Conservation (phyloP, 768 basidiomycete species). For the Rhodotorula diobovata region DNA sequence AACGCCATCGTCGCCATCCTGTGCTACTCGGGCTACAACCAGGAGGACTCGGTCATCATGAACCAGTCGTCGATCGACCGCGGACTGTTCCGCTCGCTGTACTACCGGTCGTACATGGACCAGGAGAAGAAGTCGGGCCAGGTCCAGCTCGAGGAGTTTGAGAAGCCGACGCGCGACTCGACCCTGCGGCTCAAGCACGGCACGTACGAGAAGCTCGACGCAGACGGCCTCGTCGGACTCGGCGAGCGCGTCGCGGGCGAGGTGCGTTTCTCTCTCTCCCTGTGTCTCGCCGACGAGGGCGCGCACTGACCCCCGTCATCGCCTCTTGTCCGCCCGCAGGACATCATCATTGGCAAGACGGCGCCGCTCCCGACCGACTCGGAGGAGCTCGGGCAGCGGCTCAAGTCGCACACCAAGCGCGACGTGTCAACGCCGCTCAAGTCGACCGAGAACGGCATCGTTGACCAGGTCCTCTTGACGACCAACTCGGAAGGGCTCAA, state of each 20-base stretch:
- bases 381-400: slow-evolving; percentile 93
- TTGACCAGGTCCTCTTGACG: slow-evolving; percentile 94
- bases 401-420: slow-evolving; percentile 83
- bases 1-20: slow-evolving; percentile 98
- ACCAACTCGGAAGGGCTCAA: slow-evolving; percentile 94
- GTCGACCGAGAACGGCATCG: slow-evolving; percentile 94
- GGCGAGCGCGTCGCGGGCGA: slow-evolving; percentile 92
- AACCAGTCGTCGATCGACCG: slow-evolving; percentile 98
- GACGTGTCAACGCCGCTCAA: slow-evolving; percentile 97
- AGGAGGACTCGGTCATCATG: slow-evolving; percentile 99
- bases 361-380: slow-evolving; percentile 94
- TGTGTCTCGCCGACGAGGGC: neutral
- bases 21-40: slow-evolving; percentile 98
- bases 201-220: slow-evolving; percentile 95
- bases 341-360: slow-evolving; percentile 99
- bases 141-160: slow-evolving; percentile 88
- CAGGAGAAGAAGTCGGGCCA: slow-evolving; percentile 94
- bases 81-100: slow-evolving; percentile 95
- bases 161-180: slow-evolving; percentile 87
- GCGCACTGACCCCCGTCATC: no score
- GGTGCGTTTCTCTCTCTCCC: neutral
- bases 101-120: slow-evolving; percentile 98
- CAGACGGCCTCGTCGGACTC: slow-evolving; percentile 90
- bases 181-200: slow-evolving; percentile 97
- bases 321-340: slow-evolving; percentile 45